These are phyloP conservation scores for Acer negundo DNA, from an alignment of 345 rosid genomes.

Conservation along the genomic window DNA sequence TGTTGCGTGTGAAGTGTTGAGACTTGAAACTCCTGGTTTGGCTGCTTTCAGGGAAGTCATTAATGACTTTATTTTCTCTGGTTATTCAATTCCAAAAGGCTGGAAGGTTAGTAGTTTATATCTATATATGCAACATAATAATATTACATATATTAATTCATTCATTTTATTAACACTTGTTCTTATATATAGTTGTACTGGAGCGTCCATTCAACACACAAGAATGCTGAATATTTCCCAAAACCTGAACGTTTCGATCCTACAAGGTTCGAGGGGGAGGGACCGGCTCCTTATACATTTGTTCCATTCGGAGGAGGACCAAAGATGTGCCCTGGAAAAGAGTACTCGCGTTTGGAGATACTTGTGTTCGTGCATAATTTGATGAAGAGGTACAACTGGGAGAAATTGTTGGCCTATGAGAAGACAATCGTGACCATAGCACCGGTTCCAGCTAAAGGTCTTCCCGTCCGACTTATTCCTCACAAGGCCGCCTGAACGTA, in stretches of 20 bases:
- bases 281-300: conserved; percentile 20
- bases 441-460: too few relatives aligned
- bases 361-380: conserved; percentile 19
- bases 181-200: conserved; percentile 14
- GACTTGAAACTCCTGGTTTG: background rate
- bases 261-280: conserved; percentile 13
- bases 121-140: too few relatives aligned
- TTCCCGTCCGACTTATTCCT: too few relatives aligned
- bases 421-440: background rate
- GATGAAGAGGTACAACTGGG: conserved; percentile 15
- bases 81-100: too few relatives aligned
- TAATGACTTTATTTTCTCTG: too few relatives aligned
- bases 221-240: conserved; percentile 9
- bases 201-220: conserved; percentile 15
- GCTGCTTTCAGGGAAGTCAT: too few relatives aligned
- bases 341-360: conserved; percentile 11
- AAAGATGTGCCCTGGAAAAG: conserved; percentile 8
- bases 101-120: too few relatives aligned
- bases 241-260: conserved; percentile 6
- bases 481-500: too few relatives aligned
- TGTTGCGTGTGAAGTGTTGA: conserved; percentile 17
- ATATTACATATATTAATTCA: too few relatives aligned
- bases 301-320: conserved; percentile 26
- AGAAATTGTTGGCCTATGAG: conserved; percentile 15
- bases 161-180: too few relatives aligned